Percentiles rank a stretch among this genome's conserved stretches.
Conservation (phyloP, 2,329 filamentous ascomycete species). For the Phaeophleospora eucalypticola region DNA sequence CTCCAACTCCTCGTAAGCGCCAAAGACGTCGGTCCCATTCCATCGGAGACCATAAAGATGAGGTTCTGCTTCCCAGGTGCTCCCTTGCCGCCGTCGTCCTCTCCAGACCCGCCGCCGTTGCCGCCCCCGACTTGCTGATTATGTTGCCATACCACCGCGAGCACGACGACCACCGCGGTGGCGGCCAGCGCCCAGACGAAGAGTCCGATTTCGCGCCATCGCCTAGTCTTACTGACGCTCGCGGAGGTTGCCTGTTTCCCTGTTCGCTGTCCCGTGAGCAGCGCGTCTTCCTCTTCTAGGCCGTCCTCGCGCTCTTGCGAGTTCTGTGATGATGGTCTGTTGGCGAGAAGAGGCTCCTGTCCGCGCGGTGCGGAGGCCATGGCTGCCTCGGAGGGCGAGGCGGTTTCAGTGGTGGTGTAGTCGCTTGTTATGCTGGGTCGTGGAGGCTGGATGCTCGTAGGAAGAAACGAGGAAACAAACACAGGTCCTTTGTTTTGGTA, state of each 20-base stretch:
- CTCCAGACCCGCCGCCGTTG: not conserved
- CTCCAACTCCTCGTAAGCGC: conserved; percentile 81
- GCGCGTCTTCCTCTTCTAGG: conserved; percentile 57
- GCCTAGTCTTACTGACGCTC: conserved; percentile 44
- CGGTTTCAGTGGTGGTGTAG: not conserved
- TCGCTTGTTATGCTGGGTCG: conserved; percentile 1
- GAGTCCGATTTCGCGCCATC: conserved; percentile 69
- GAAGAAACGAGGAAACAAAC: not conserved
- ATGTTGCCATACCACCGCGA: conserved; percentile 77
- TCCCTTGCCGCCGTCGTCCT: not conserved
- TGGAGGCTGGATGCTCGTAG: not conserved
- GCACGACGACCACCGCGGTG: conserved; percentile 71
- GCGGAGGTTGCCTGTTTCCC: conserved; percentile 26
- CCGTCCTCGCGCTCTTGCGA: conserved; percentile 49
- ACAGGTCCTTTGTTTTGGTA: not conserved
- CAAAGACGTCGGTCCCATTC: conserved; percentile 92
- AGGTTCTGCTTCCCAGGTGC: conserved; percentile 71
- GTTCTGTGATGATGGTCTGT: conserved; percentile 53
- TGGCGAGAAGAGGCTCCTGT: conserved; percentile 47
- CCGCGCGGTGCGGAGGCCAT: conserved; percentile 18
- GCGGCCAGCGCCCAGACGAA: conserved; percentile 81
- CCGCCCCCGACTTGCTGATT: conserved; percentile 22
- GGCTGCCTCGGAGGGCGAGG: not conserved
- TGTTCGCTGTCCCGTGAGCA: conserved; percentile 53
- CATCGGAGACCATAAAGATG: conserved; percentile 98